Percentiles rank a stretch among this genome's conserved stretches.
Evolutionary conservation across 495 filamentous ascomycete genomes (phyloP).

Genomic region (Daldinia bambusicola): DNA sequence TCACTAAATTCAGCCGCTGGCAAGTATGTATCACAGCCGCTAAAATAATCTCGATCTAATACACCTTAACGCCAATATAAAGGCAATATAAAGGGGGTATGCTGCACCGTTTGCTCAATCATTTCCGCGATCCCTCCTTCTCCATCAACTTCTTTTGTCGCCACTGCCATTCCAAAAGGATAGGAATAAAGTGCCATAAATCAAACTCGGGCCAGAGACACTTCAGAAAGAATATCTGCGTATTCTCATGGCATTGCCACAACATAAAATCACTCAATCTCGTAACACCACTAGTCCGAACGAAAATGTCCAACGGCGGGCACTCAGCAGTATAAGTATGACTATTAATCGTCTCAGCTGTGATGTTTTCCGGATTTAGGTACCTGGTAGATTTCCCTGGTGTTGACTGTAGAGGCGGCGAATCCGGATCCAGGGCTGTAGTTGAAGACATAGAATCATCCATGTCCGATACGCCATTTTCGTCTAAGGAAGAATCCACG

Average conservation of each 20-base stretch:
- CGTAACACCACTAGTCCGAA: slow-evolving; percentile 91
- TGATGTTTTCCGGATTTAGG: slow-evolving; percentile 84
- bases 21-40: neutral
- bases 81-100: slow-evolving; percentile 25
- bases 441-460: slow-evolving; percentile 68
- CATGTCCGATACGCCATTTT: slow-evolving; percentile 53
- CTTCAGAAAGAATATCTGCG: slow-evolving; percentile 89
- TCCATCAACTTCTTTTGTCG: slow-evolving; percentile 64
- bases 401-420: slow-evolving; percentile 54
- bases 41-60: neutral
- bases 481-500: slow-evolving; percentile 51
- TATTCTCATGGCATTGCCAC: slow-evolving; percentile 95
- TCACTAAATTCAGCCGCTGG: neutral
- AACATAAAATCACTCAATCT: slow-evolving; percentile 97
- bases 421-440: slow-evolving; percentile 58
- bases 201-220: slow-evolving; percentile 98
- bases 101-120: slow-evolving; percentile 20
- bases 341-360: slow-evolving; percentile 75
- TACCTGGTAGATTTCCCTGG: slow-evolving; percentile 43
- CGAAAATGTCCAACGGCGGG: slow-evolving; percentile 88
- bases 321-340: slow-evolving; percentile 86
- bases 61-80: slow-evolving; percentile 36
- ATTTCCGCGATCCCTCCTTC: slow-evolving; percentile 52
- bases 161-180: slow-evolving; percentile 92
- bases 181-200: slow-evolving; percentile 91